Evolutionary conservation across 2,329 filamentous ascomycete genomes (phyloP), one percentile per base, ranked within the genome.

Genomic region (Ophiocordyceps unilateralis): DNA sequence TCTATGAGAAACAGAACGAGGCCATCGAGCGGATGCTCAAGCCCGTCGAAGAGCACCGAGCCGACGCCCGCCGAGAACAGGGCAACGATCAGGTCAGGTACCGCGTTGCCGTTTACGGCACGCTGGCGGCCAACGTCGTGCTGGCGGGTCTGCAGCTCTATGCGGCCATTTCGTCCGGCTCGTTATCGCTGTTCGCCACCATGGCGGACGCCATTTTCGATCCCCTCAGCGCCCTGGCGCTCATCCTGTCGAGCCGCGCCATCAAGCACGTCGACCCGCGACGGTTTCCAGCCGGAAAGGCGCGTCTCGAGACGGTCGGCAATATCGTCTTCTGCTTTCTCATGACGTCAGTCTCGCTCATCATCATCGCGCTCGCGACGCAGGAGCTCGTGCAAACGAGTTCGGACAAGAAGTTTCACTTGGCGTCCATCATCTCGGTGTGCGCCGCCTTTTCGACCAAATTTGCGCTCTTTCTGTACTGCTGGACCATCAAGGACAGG

Each of bases 201-300:
- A 93, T 93, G 83, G 89, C 88, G 15, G 91, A 98, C 61, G 79
- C 88, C 42, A 71, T 96, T 50, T 96, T 96, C 63, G 91, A 96
- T 57, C 91, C 87, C 9, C 58, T 93, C 54, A 89, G 83, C 55
- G 95, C 94, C 55, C 59, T 95, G 42, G 89, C 84, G 1, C 71
- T 96, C 14, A 86, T 96, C 45, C 62, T 94, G 32, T 86, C 82
- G 47, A 82, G 88, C 60, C 84, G 89, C 41, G 89, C 91, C 41
- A 86, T 95, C 50, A 83, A 82, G 53, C 78, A 76, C 43, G 89
- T 96, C 34, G 87, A 98, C 53, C 75, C 83, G 2, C 76, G 79
- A 42, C 81, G 83, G 40, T 98, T 93, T 57, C 89, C 89, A 0
- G 87, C 83, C 0, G 89, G 89, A 49, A 95, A 94, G 60, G 87